These are phyloP conservation scores for Immersiporthe knoxdaviesiana DNA, from an alignment of 2,329 filamentous ascomycete species.

Conservation along the genomic window DNA sequence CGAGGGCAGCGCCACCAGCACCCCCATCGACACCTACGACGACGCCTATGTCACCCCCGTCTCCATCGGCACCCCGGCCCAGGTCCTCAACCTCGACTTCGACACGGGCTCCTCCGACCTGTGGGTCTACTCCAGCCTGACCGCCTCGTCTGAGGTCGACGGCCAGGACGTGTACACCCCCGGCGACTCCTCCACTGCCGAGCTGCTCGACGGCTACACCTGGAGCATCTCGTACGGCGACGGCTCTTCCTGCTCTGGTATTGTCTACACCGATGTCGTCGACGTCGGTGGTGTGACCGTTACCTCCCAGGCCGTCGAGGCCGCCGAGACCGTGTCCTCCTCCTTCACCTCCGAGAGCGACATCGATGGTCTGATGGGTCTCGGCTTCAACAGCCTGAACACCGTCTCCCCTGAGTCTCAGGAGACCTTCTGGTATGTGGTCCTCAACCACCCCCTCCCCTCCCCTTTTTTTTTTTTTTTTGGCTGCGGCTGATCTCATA, in stretches of 20 bases:
- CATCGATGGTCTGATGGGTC: constrained; percentile 54
- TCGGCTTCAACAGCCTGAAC: constrained; percentile 64
- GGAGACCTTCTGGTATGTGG: constrained; percentile 46
- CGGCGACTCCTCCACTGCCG: constrained; percentile 44
- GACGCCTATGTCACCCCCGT: constrained; percentile 58
- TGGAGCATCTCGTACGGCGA: constrained; percentile 68
- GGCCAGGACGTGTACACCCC: constrained; percentile 63
- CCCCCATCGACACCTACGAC: constrained; percentile 24
- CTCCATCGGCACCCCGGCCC: constrained; percentile 55
- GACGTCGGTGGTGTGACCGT: constrained; percentile 63
- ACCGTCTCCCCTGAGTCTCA: constrained; percentile 57
- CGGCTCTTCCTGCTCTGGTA: constrained; percentile 61
- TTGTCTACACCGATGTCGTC: constrained; percentile 67
- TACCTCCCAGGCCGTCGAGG: constrained; percentile 64
- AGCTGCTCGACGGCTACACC: constrained; percentile 44
- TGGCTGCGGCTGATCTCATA: neutral
- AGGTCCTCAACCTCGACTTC: constrained; percentile 65
- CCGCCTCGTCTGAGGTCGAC: constrained; percentile 47
- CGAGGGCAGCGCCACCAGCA: constrained; percentile 21
- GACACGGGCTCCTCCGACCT: constrained; percentile 71
- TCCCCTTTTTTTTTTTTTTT: constrained; percentile 28
- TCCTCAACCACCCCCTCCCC: constrained; percentile 31
- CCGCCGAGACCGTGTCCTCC: constrained; percentile 59
- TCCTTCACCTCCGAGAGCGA: constrained; percentile 40
- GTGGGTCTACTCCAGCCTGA: constrained; percentile 67